Conservation (phyloP, 2,329 filamentous ascomycete genomes). For the Cladosporium sp. region DNA sequence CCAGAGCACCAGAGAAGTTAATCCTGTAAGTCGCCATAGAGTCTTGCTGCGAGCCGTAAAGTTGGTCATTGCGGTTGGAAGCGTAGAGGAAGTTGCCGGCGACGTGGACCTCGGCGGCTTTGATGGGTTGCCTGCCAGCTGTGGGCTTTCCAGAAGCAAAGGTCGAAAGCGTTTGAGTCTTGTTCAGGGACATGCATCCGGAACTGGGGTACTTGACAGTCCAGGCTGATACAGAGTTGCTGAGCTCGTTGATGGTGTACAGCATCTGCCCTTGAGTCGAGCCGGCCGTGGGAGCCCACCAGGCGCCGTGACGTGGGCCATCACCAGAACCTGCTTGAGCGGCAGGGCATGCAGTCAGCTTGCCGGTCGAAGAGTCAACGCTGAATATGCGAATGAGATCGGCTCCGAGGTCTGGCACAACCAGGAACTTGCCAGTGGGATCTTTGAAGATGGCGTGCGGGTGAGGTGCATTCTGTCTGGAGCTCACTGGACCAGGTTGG, state of each 20-base stretch:
- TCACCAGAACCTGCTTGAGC: conserved; percentile 22
- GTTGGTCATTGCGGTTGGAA: conserved; percentile 35
- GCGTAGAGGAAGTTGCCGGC: conserved; percentile 33
- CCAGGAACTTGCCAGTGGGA: conserved; percentile 27
- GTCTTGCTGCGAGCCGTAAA: conserved; percentile 27
- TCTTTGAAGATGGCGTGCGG: conserved; percentile 47
- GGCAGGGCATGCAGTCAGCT: conserved; percentile 17
- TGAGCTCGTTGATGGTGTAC: conserved; percentile 33
- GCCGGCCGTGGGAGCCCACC: conserved; percentile 36
- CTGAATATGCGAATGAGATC: conserved; percentile 29
- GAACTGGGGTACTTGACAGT: conserved; percentile 28
- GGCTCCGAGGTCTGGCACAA: conserved; percentile 29
- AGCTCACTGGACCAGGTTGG: conserved; percentile 26
- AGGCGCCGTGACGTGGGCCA: conserved; percentile 35
- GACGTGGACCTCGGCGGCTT: conserved; percentile 32
- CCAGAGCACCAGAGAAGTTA: conserved; percentile 24
- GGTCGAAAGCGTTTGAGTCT: conserved; percentile 32
- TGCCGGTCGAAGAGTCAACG: conserved; percentile 17
- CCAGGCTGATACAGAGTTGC: conserved; percentile 31
- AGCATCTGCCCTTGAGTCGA: conserved; percentile 22
- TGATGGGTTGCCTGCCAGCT: conserved; percentile 15
- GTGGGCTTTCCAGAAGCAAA: conserved; percentile 30
- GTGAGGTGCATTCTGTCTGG: conserved; percentile 53
- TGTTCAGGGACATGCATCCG: conserved; percentile 29
- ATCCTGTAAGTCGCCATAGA: conserved; percentile 34